Evolutionary conservation across 768 basidiomycete genomes (phyloP).

Genomic region (Macrolepiota fuliginosa): DNA sequence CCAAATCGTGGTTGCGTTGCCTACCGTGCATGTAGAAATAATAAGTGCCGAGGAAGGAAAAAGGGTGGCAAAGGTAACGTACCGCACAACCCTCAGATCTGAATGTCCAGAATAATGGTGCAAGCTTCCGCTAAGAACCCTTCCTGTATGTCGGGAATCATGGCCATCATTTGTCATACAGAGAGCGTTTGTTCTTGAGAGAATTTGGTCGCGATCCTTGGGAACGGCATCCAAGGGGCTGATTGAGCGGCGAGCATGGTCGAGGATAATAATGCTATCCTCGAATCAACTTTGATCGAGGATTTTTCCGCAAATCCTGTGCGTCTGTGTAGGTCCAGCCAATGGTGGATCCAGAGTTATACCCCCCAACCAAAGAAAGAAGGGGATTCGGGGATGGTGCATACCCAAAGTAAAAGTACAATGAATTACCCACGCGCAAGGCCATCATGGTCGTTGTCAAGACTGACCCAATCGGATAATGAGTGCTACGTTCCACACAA

Average conservation of each 20-base stretch:
- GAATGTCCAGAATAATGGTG: constrained; percentile 10
- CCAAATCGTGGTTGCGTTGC: constrained; percentile 14
- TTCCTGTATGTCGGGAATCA: background rate
- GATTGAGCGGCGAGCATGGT: background rate
- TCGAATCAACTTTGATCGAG: background rate
- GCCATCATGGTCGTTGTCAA: constrained; percentile 15
- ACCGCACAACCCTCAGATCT: constrained; percentile 3
- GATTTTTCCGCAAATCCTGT: background rate
- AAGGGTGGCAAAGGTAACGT: background rate
- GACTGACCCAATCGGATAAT: constrained; percentile 10
- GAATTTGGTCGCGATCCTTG: background rate
- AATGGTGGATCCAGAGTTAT: background rate
- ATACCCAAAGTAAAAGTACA: background rate
- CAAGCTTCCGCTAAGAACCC: constrained; percentile 6
- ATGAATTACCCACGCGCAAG: constrained; percentile 7
- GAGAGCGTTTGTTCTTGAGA: background rate
- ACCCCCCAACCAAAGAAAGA: background rate
- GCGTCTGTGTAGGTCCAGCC: background rate
- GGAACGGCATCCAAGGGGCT: background rate
- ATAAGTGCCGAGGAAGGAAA: background rate
- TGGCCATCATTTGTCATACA: background rate
- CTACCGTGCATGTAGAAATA: background rate
- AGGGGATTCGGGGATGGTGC: background rate
- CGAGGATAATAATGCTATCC: background rate
- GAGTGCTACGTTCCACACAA: background rate